A percentile compares a stretch with the other conserved stretches of the same genome.
Evolutionary conservation across 306 rosid genomes (phyloP).

Genomic region (Glycyrrhiza uralensis): DNA sequence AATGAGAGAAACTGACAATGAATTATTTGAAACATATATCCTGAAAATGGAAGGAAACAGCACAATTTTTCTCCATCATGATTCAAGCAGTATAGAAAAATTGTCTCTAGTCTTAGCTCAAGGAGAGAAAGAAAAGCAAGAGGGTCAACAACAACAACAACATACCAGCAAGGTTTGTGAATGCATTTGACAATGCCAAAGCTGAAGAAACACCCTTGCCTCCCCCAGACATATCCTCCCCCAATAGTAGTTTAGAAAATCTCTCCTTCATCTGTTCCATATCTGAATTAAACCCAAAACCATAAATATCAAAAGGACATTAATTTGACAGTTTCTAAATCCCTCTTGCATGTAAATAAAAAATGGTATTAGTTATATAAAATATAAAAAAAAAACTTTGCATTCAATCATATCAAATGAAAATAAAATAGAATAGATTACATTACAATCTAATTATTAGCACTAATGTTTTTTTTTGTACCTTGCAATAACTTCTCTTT

Average conservation of each 20-base stretch:
- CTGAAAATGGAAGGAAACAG: constrained; percentile 13
- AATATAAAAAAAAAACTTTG: background rate
- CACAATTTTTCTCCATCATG: background rate
- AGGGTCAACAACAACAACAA: too few species aligned
- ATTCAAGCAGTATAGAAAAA: background rate
- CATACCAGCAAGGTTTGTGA: constrained; percentile 95
- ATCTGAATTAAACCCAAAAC: constrained; percentile 58
- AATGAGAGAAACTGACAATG: constrained; percentile 6
- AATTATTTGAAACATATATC: constrained; percentile 25
- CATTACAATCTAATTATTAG: background rate
- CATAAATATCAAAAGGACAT: background rate
- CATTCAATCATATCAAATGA: background rate
- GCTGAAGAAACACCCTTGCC: constrained; percentile 98
- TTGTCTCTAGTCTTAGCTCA: background rate
- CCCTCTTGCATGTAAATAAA: background rate
- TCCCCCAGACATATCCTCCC: constrained; percentile 99
- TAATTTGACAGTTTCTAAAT: background rate
- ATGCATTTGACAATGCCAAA: constrained; percentile 94
- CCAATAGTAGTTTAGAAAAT: constrained; percentile 84
- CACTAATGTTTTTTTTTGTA: background rate
- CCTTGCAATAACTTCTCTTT: constrained; percentile 52
- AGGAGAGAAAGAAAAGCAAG: background rate
- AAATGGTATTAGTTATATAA: background rate
- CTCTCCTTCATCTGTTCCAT: constrained; percentile 94
- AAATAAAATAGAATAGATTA: too few species aligned